A percentile compares a stretch with the other conserved stretches of the same genome.
These are phyloP conservation scores for Niebla homalea DNA, from an alignment of 495 filamentous ascomycete genomes.

Conservation along the genomic window DNA sequence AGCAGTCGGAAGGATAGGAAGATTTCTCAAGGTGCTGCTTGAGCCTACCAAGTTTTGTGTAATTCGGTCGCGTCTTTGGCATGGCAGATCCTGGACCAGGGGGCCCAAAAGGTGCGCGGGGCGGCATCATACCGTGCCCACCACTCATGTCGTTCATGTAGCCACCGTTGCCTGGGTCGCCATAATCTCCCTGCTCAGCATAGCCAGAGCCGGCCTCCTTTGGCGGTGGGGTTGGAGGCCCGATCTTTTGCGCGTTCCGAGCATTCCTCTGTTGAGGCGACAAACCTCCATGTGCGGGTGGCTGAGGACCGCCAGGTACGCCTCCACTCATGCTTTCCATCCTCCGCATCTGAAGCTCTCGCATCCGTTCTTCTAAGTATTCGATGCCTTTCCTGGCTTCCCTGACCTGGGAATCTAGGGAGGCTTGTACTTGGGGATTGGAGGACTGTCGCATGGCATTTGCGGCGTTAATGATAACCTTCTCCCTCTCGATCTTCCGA, in stretches of 20 bases:
- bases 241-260: conserved; percentile 21
- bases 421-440: conserved; percentile 76
- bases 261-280: conserved; percentile 22
- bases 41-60: conserved; percentile 81
- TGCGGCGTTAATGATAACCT: conserved; percentile 86
- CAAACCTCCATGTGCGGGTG: conserved; percentile 29
- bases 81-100: conserved; percentile 53
- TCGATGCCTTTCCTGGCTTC: conserved; percentile 85
- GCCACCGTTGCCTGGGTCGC: conserved; percentile 35
- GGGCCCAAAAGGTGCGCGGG: conserved; percentile 66
- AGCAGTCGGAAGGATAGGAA: not conserved
- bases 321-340: conserved; percentile 47
- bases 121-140: conserved; percentile 62
- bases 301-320: conserved; percentile 22
- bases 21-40: not conserved
- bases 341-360: conserved; percentile 71
- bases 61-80: conserved; percentile 73
- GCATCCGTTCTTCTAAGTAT: conserved; percentile 83
- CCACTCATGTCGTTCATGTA: conserved; percentile 39
- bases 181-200: conserved; percentile 37
- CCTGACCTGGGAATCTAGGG: conserved; percentile 81
- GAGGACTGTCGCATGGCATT: conserved; percentile 91
- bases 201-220: conserved; percentile 48
- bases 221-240: conserved; percentile 46
- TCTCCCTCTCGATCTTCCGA: conserved; percentile 96